Evolutionary conservation across 768 basidiomycete species (phyloP).

Genomic region (Cystobasidium tubakii): DNA sequence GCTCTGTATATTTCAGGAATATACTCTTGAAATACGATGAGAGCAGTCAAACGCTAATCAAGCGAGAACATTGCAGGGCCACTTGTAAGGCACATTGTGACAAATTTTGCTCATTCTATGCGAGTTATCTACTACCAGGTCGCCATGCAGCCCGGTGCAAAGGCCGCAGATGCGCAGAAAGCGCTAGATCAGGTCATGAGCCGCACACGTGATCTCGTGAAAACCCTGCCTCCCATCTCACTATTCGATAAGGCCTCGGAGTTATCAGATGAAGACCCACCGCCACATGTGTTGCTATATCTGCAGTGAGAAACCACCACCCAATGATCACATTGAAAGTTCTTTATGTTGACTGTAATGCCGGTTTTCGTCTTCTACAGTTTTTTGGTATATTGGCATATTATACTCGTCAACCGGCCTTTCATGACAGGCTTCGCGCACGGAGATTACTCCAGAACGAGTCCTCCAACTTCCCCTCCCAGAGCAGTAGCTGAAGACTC

Average conservation of each 20-base stretch:
- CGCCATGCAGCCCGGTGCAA: background rate
- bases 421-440: background rate
- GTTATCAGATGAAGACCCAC: background rate
- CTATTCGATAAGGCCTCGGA: background rate
- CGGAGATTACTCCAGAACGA: background rate
- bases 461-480: slow-evolving; percentile 2
- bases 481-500: background rate
- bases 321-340: background rate
- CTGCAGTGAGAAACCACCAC: background rate
- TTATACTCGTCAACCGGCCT: slow-evolving; percentile 15
- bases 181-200: background rate
- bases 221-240: background rate
- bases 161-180: background rate
- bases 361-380: background rate
- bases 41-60: no score
- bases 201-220: background rate
- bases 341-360: background rate
- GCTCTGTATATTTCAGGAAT: no score
- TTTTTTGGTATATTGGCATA: background rate
- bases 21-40: no score
- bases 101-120: background rate
- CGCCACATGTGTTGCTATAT: background rate
- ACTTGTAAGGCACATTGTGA: background rate
- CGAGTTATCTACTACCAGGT: slow-evolving; percentile 1
- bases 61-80: background rate